These are phyloP conservation scores for Gastrolobium bilobum DNA, from an alignment of 306 rosid genomes.

Conservation along the genomic window DNA sequence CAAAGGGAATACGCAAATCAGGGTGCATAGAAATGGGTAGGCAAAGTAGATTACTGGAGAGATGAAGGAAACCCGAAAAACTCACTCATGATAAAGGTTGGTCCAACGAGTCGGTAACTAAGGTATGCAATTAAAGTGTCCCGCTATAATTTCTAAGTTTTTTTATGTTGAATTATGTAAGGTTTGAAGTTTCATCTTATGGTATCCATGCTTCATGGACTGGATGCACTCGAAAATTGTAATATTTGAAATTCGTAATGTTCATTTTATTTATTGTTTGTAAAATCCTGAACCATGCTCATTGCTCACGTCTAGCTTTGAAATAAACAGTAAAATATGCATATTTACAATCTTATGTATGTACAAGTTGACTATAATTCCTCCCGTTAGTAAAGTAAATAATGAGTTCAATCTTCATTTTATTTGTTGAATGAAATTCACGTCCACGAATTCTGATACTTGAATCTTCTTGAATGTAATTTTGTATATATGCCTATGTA, in stretches of 20 bases:
- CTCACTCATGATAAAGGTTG: background rate
- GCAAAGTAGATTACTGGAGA: too few species aligned
- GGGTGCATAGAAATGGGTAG: background rate
- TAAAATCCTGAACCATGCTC: background rate
- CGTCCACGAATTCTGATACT: too few species aligned
- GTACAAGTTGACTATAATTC: background rate
- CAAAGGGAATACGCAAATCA: slow-evolving; percentile 10
- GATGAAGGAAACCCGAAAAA: background rate
- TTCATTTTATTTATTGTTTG: too few species aligned
- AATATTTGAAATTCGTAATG: background rate
- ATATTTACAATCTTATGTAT: background rate
- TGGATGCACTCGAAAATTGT: background rate
- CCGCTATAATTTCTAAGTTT: background rate
- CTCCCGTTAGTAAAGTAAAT: background rate
- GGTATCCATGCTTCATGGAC: background rate
- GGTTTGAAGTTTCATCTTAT: background rate
- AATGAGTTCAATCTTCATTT: too few species aligned
- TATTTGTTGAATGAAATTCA: too few species aligned
- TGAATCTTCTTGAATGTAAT: too few species aligned
- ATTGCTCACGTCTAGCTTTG: background rate
- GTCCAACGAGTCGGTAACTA: too few species aligned
- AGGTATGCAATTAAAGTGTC: too few species aligned
- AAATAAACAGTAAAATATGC: background rate
- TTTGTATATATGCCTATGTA: too few species aligned
- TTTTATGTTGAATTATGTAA: background rate